Conservation (phyloP, 352 stramenopile species). For the Phytophthora pinifolia region DNA sequence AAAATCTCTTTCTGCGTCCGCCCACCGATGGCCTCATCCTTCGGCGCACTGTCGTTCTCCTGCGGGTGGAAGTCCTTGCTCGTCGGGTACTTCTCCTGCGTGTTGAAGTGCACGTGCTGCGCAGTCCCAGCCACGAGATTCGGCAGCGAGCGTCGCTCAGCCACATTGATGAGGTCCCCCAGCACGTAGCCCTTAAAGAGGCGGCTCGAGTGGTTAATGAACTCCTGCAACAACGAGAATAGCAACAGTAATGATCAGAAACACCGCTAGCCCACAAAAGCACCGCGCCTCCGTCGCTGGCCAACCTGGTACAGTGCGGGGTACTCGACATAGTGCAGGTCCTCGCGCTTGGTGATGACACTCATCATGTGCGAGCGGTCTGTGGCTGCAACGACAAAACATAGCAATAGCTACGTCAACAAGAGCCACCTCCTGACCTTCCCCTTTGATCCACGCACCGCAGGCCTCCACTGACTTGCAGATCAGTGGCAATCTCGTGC, state of each 20-base stretch:
- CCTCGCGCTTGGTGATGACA: slow-evolving; percentile 65
- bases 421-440: slow-evolving; percentile 1
- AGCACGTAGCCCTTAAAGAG: slow-evolving; percentile 88
- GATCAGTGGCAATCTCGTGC: slow-evolving; percentile 64
- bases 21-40: slow-evolving; percentile 4
- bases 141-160: slow-evolving; percentile 72
- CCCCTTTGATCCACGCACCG: slow-evolving; percentile 37
- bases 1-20: slow-evolving; percentile 58
- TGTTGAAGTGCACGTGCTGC: slow-evolving; percentile 77
- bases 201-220: slow-evolving; percentile 76
- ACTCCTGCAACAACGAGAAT: slow-evolving; percentile 49
- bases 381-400: slow-evolving; percentile 42
- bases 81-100: slow-evolving; percentile 76
- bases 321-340: slow-evolving; percentile 58
- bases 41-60: slow-evolving; percentile 1
- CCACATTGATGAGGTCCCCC: slow-evolving; percentile 71
- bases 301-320: slow-evolving; percentile 70
- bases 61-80: slow-evolving; percentile 56
- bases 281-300: background rate
- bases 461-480: slow-evolving; percentile 86
- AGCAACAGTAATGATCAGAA: slow-evolving; percentile 3
- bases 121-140: slow-evolving; percentile 57
- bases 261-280: background rate
- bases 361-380: slow-evolving; percentile 85
- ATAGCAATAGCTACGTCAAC: background rate